Conservation (phyloP, 1,139 yeast genomes). For the Yamadazyma kanchanaburiensis region DNA sequence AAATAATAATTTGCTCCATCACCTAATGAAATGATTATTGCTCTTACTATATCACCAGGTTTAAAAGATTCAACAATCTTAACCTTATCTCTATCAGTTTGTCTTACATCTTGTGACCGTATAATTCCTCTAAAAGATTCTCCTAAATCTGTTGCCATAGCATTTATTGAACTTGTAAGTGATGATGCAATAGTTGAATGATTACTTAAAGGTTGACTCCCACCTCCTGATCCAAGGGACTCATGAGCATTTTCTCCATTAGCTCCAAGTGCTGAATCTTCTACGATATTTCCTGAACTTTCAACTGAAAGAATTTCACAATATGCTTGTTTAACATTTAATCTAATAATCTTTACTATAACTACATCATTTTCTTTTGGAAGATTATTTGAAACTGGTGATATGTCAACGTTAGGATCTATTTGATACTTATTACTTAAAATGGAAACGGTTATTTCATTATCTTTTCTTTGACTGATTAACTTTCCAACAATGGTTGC, state of each 20-base stretch:
- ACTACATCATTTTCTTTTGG: constrained; percentile 89
- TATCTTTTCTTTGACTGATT: constrained; percentile 14
- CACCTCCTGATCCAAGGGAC: constrained; percentile 49
- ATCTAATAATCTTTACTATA: constrained; percentile 67
- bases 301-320: constrained; percentile 85
- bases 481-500: constrained; percentile 70
- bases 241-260: constrained; percentile 49
- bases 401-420: constrained; percentile 3
- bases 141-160: constrained; percentile 65
- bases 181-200: constrained; percentile 46
- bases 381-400: constrained; percentile 37
- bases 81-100: constrained; percentile 87
- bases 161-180: constrained; percentile 29
- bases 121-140: constrained; percentile 91
- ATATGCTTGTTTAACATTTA: constrained; percentile 67
- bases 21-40: constrained; percentile 78
- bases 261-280: constrained; percentile 67
- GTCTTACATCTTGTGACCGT: constrained; percentile 82
- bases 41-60: constrained; percentile 91
- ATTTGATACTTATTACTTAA: constrained; percentile 3
- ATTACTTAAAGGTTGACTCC: constrained; percentile 43
- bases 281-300: constrained; percentile 52
- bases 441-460: constrained; percentile 5
- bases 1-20: constrained; percentile 91
- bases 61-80: constrained; percentile 73